These are phyloP conservation scores for Hypoxylon fragiforme DNA, from an alignment of 495 filamentous ascomycete species.

Conservation along the genomic window DNA sequence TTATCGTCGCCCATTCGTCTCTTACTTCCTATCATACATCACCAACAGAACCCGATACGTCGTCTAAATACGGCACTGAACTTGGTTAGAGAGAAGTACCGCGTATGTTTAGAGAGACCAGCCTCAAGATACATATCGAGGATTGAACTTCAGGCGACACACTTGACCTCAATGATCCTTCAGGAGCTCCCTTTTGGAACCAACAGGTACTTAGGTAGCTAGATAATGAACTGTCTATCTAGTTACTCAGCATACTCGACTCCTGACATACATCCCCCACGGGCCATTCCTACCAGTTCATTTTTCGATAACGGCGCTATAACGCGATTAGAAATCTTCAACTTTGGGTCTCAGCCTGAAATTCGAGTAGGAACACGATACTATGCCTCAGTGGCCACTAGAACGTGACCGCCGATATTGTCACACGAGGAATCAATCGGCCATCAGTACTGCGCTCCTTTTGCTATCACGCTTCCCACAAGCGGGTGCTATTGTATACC, in stretches of 20 bases:
- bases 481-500: conserved; percentile 31
- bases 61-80: too few relatives aligned
- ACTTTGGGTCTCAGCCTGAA: conserved; percentile 6
- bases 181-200: background rate
- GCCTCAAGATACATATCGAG: too few relatives aligned
- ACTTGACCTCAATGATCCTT: background rate
- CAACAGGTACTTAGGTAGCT: too few relatives aligned
- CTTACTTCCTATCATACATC: conserved; percentile 9
- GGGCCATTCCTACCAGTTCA: background rate
- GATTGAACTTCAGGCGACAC: background rate
- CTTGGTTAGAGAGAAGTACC: too few relatives aligned
- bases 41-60: too few relatives aligned
- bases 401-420: background rate
- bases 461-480: conserved; percentile 3
- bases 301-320: background rate
- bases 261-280: background rate
- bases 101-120: too few relatives aligned
- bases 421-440: background rate
- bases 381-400: conserved; percentile 11
- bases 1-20: conserved; percentile 4
- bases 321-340: background rate
- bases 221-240: conserved; percentile 15
- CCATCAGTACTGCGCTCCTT: conserved; percentile 6
- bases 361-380: conserved; percentile 1
- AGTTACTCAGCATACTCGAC: background rate